Base-by-base conservation (phyloP, 805 yeast species). In the Ogataea dorogensis region DNA sequence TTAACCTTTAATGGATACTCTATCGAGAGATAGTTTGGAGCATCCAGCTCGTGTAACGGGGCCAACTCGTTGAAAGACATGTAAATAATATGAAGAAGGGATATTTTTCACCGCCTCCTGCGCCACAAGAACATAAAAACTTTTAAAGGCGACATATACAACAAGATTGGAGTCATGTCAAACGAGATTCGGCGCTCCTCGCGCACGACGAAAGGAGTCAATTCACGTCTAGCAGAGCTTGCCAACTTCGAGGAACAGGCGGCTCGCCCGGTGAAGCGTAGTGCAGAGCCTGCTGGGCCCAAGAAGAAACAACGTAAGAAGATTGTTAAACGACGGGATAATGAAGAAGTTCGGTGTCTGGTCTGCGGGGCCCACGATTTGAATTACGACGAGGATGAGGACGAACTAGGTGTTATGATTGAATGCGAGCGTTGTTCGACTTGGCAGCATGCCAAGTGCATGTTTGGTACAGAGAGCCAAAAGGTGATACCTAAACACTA, bases 1-100 rank as follows among this genome's bases (percentile, higher is more conserved):
- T 70, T 68, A 6, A 89, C 89, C 12, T 71, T 68, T 19, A 87
- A 61, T 0, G 97, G 97, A 41, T 83, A 70, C 53, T 89, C 97
- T 12, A 89, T 73, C 2, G 89, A 74, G 4, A 84, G 70, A 16
- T 78, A 77, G 48, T 79, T 78, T 7, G 95, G 93, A 1, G 85
- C 69, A 47, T 85, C 93, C 52, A 86, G 59, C 8, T 83, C 71
- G 52, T 71, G 73, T 2, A 35, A 13, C 1, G 53, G 42, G 8
- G 56, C 51, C 6, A 33, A 15, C 22, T 42, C 41, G 28, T 34
- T 38, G 31, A 26, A 23, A 13, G 34, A 18, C 42, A 38, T 38
- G 17, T 12, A 18, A n/a, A 20, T n/a, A 25, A 17, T 4, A 9
- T 12, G 15, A 26, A 33, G 13, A 18, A 13, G 9, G 17, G n/a